Conservation (phyloP, 768 basidiomycete species). For the Leccinum disarticulatum region DNA sequence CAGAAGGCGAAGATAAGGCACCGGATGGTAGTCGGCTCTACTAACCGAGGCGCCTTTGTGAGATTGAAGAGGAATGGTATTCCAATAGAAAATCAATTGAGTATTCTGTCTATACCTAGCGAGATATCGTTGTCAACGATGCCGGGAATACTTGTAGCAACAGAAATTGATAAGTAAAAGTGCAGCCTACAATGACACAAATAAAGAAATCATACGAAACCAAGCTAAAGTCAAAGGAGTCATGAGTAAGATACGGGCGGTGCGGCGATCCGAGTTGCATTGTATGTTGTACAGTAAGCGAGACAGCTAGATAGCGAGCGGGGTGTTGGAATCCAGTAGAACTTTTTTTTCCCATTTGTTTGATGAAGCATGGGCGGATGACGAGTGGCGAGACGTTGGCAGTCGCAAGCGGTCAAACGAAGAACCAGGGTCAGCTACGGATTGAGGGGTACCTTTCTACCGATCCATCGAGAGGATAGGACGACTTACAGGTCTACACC, state of each 20-base stretch:
- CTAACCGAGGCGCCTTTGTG: not conserved
- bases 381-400: not conserved
- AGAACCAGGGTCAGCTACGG: slow-evolving; percentile 4
- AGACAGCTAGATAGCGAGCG: slow-evolving; percentile 17
- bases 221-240: slow-evolving; percentile 15
- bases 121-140: slow-evolving; percentile 29
- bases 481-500: slow-evolving; percentile 57
- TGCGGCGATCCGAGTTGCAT: slow-evolving; percentile 19
- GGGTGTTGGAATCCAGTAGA: slow-evolving; percentile 9
- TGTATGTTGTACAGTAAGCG: slow-evolving; percentile 28
- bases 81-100: slow-evolving; percentile 17
- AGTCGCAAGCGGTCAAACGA: not conserved
- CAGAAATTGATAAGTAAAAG: slow-evolving; percentile 30
- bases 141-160: slow-evolving; percentile 33
- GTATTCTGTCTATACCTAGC: slow-evolving; percentile 26
- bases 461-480: slow-evolving; percentile 38
- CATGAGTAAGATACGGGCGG: slow-evolving; percentile 21
- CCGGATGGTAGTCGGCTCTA: not conserved
- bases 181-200: slow-evolving; percentile 25
- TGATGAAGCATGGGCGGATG: slow-evolving; percentile 7
- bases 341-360: slow-evolving; percentile 10
- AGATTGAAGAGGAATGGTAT: slow-evolving; percentile 1
- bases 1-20: not conserved
- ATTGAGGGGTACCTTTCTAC: slow-evolving; percentile 47
- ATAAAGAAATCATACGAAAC: slow-evolving; percentile 27